Percentiles rank a stretch among this genome's conserved stretches.
phyloP scores from a whole-genome alignment of 2,329 filamentous ascomycete genomes.

The Calonectria crousiana region DNA sequence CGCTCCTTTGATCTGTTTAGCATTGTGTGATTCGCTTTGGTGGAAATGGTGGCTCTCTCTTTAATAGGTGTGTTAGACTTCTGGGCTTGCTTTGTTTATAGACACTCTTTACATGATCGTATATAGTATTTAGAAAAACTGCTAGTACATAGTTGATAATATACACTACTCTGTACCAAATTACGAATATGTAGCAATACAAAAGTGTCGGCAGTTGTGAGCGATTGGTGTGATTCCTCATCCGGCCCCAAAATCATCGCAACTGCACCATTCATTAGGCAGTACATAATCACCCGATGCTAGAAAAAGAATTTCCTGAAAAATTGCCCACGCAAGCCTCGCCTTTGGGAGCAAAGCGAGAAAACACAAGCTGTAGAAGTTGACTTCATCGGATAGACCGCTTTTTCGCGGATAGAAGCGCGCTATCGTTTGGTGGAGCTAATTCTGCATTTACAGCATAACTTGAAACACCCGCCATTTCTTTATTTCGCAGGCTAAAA shows the following conservation, averaged over 20 bases:
- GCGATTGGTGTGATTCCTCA: neutral
- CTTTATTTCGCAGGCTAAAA: neutral
- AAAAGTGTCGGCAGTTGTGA: neutral
- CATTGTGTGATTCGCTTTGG: neutral
- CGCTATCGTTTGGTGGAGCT: neutral
- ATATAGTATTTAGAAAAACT: neutral
- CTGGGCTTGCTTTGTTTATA: neutral
- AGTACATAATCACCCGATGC: neutral
- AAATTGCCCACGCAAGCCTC: neutral
- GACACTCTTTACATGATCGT: neutral
- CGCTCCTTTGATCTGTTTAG: neutral
- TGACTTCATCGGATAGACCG: neutral
- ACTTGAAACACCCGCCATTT: neutral
- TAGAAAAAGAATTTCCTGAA: neutral
- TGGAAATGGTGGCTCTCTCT: neutral
- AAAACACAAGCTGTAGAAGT: neutral
- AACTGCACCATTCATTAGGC: neutral
- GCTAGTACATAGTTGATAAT: neutral
- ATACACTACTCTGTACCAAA: neutral
- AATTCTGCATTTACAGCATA: neutral
- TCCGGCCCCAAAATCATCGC: neutral
- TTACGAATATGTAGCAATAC: neutral
- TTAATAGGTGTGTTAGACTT: neutral
- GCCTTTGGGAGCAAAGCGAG: fast-evolving
- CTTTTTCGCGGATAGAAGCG: neutral